Evolutionary conservation across 2,329 filamentous ascomycete genomes (phyloP), one percentile per base, ranked within the genome.

Genomic region (Tolypocladium guangdongense): DNA sequence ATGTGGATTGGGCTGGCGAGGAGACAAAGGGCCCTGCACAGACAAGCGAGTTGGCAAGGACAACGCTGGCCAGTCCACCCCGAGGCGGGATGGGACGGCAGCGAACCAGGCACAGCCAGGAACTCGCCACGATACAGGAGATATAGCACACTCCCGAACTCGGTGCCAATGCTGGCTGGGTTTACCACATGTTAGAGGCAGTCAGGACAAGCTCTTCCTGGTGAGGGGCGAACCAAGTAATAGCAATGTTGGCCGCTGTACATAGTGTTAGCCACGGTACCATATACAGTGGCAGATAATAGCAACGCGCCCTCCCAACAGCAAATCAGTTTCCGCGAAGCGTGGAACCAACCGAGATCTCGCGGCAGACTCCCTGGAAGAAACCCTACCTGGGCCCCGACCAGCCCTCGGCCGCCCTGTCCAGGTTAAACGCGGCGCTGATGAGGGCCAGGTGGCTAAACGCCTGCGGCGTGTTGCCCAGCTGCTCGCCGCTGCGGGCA

Each of bases 401-500:
- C 55, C 58, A 61, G 8, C 62, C 62, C 49, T 63, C 60, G 3
- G 60, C 45, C 7, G 71, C 77, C 14, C 81, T 78, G 62, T 86
- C 82, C 51, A 90, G 68, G 67, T 90, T 90, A 65, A 90, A 89
- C 1, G 86, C 87, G 1, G 87, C 87, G 64, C 84, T 88, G 61
- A 90, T 82, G 63, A 89, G 76, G 2, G 86, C 85, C 56, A 91
- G 68, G 64, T 91, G 86, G 59, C 83, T 88, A 60, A 90, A 90
- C 0, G 87, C 87, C 69, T 90, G 87, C 0, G 87, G 87, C 18
- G 86, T 90, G 63, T 90, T 90, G 1, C 87, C 87, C 55, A 90
- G 74, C 70, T 90, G 87, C 68, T 90, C 86, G 12, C 87, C 87
- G 51, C 79, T 83, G 52, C 84, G 75, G 6, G 86, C 80, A 61